Evolutionary conservation across 495 filamentous ascomycete genomes (phyloP).

Genomic region (Bombardia bombarda): DNA sequence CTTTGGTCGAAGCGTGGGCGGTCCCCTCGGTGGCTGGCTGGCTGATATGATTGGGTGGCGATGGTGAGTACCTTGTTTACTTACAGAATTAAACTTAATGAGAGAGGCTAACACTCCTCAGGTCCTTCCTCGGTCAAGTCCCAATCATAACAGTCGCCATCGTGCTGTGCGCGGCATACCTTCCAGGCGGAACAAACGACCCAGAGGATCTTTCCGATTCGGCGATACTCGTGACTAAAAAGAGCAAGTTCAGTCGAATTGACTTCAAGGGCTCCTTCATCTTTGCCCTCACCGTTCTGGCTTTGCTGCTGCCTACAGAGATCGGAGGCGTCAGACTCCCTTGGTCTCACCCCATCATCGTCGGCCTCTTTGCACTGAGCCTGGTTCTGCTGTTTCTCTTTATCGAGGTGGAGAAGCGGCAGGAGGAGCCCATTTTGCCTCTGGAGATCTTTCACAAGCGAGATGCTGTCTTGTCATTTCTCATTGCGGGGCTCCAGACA

Average conservation of each 20-base stretch:
- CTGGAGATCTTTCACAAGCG: slow-evolving; percentile 46
- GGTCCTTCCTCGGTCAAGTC: slow-evolving; percentile 55
- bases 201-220: neutral
- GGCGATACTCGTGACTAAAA: slow-evolving; percentile 5
- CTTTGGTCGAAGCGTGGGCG: slow-evolving; percentile 55
- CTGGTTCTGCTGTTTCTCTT: slow-evolving; percentile 31
- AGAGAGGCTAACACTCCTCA: slow-evolving; percentile 11
- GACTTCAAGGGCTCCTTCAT: slow-evolving; percentile 51
- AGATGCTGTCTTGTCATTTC: slow-evolving; percentile 48
- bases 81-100: neutral
- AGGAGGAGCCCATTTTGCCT: slow-evolving; percentile 55
- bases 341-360: slow-evolving; percentile 44
- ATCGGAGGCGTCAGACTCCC: slow-evolving; percentile 50
- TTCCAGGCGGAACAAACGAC: slow-evolving; percentile 20
- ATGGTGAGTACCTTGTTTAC: slow-evolving; percentile 36
- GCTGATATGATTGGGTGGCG: slow-evolving; percentile 61
- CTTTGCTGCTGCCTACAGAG: slow-evolving; percentile 49
- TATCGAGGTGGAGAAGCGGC: slow-evolving; percentile 45
- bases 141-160: slow-evolving; percentile 49
- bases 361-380: slow-evolving; percentile 23
- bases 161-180: slow-evolving; percentile 37
- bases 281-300: slow-evolving; percentile 39
- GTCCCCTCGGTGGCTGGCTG: slow-evolving; percentile 55
- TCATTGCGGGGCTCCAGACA: slow-evolving; percentile 44
- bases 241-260: slow-evolving; percentile 37